These are phyloP conservation scores for Hordeum marinum DNA, from an alignment of 176 grass and related monocot species.

Conservation along the genomic window DNA sequence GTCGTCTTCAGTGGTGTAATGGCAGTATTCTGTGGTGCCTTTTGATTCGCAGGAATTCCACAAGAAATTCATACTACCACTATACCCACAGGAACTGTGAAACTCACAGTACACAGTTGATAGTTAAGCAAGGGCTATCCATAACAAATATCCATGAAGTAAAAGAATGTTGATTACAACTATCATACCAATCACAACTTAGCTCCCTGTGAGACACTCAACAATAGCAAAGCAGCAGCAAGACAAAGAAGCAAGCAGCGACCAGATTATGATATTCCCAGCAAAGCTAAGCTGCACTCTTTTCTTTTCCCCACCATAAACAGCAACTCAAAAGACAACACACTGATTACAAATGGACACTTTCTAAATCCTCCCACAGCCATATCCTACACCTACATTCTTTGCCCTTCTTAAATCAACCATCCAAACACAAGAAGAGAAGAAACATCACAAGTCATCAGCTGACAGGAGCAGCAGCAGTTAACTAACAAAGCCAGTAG, in stretches of 20 bases:
- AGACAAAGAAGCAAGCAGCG: not conserved
- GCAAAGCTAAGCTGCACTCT: conserved; percentile 8
- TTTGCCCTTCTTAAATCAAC: not conserved
- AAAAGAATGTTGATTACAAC: not conserved
- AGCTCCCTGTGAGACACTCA: not conserved
- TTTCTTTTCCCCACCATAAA: conserved; percentile 3
- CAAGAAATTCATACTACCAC: not conserved
- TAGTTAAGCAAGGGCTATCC: not conserved
- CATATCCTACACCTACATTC: conserved; percentile 48
- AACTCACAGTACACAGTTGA: not conserved
- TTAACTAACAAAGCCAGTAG: conserved; percentile 24
- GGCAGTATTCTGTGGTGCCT: not conserved
- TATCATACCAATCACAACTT: not conserved
- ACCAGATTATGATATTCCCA: not conserved
- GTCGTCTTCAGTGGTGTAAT: not conserved
- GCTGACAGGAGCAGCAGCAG: conserved; percentile 13
- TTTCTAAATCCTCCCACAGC: conserved; percentile 16
- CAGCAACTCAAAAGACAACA: conserved; percentile 20
- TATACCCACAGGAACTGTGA: not conserved
- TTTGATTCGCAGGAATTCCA: not conserved
- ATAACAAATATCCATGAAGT: not conserved
- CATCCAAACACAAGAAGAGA: conserved; percentile 16
- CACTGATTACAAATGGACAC: conserved; percentile 34
- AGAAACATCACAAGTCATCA: conserved; percentile 28
- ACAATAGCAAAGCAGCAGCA: not conserved